A percentile compares a stretch with the other conserved stretches of the same genome.
Evolutionary conservation across 23 red algal species (phyloP).

Genomic region (Rhodosorus marinus): DNA sequence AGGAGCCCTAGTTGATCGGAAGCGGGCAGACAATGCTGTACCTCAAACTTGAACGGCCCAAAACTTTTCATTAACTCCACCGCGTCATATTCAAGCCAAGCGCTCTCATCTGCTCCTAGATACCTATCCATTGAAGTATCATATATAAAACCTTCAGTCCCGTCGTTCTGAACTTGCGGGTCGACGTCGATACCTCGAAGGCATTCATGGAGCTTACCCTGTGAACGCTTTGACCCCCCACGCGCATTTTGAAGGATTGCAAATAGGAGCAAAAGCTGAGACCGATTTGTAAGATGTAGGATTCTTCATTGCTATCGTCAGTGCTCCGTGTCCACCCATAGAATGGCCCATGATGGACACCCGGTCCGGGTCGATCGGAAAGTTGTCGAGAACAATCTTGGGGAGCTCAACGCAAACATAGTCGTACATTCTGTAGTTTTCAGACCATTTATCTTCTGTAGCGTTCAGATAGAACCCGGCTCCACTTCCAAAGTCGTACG

Average conservation of each 20-base stretch:
- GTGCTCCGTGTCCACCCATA: slow-evolving; percentile 93
- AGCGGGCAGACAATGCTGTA: too few relatives aligned
- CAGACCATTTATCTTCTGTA: slow-evolving; percentile 16
- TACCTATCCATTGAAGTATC: too few relatives aligned
- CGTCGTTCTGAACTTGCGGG: too few relatives aligned
- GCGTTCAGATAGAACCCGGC: slow-evolving; percentile 94
- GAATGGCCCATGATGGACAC: slow-evolving; percentile 69
- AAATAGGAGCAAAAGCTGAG: slow-evolving; percentile 83
- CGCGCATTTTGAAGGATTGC: slow-evolving; percentile 46
- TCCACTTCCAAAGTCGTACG: slow-evolving; percentile 88
- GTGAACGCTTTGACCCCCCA: slow-evolving; percentile 83
- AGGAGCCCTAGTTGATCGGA: too few relatives aligned
- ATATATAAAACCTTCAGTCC: too few relatives aligned
- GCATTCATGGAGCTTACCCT: too few relatives aligned
- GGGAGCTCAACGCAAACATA: slow-evolving; percentile 46
- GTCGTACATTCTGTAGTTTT: slow-evolving; percentile 62
- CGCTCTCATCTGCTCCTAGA: slow-evolving; percentile 33
- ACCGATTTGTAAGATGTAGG: slow-evolving; percentile 35
- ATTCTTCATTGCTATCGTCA: slow-evolving; percentile 42
- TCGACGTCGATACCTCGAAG: too few relatives aligned
- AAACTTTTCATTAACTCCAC: slow-evolving; percentile 23
- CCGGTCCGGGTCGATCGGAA: slow-evolving; percentile 6
- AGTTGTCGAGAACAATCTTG: slow-evolving; percentile 1
- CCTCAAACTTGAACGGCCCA: not conserved
- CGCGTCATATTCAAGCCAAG: slow-evolving; percentile 49